Percentiles rank a stretch among this genome's conserved stretches.
These are phyloP conservation scores for Scutellaria baicalensis DNA, from an alignment of 257 asterid genomes.

Conservation along the genomic window DNA sequence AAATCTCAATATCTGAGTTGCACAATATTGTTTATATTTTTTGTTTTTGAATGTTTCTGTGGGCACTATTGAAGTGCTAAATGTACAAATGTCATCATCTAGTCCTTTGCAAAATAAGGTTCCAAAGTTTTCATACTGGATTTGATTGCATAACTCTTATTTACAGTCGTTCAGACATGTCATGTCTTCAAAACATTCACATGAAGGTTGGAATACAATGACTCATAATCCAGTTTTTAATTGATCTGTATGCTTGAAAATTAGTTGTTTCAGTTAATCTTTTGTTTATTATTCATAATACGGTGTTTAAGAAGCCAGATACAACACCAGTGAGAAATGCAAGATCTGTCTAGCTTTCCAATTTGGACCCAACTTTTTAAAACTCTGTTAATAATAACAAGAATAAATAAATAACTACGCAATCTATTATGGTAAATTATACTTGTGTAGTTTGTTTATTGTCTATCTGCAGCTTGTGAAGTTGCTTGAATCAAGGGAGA, in stretches of 20 bases:
- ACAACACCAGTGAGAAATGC: background rate
- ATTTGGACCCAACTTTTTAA: background rate
- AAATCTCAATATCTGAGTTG: background rate
- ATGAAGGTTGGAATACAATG: background rate
- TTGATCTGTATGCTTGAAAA: background rate
- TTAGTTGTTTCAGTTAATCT: background rate
- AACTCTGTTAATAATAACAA: background rate
- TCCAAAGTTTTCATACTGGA: background rate
- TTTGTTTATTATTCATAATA: background rate
- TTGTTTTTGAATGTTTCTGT: background rate
- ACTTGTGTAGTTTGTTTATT: background rate
- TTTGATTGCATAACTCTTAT: background rate
- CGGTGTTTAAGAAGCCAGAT: background rate
- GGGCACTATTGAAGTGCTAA: background rate
- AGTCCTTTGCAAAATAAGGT: background rate
- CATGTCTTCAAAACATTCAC: background rate
- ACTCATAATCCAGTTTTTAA: background rate
- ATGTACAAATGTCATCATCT: background rate
- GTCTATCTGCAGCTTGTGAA: conserved; percentile 74
- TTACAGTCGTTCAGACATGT: background rate
- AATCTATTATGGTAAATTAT: background rate
- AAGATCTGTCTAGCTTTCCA: background rate
- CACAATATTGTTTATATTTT: background rate
- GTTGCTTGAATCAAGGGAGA: conserved; percentile 91
- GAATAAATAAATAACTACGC: background rate